Evolutionary conservation across 2,329 filamentous ascomycete species (phyloP).

Genomic region (Teratosphaeria pseudoeucalypti): DNA sequence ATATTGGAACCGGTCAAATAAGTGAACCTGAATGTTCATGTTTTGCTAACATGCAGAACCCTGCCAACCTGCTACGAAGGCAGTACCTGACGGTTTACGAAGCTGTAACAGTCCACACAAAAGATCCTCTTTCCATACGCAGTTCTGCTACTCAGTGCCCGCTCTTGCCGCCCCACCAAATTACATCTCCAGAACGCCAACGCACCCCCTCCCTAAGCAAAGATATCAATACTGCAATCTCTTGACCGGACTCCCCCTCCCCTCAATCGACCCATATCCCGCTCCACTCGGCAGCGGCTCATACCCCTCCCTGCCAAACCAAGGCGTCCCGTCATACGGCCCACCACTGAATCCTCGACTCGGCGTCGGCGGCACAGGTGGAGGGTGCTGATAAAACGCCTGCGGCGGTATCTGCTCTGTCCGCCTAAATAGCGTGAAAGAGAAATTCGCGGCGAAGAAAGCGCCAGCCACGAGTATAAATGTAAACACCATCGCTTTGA

Average conservation of each 20-base stretch:
- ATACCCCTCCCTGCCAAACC: conserved; percentile 16
- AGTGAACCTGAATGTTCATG: too few species aligned
- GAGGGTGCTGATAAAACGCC: conserved; percentile 10
- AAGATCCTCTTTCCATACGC: too few species aligned
- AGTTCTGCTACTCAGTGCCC: too few species aligned
- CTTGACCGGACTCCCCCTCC: conserved; percentile 23
- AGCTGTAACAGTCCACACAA: too few species aligned
- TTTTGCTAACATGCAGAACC: too few species aligned
- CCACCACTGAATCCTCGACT: conserved; percentile 23
- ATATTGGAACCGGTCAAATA: too few species aligned
- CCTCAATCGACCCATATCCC: conserved; percentile 21
- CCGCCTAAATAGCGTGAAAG: conserved; percentile 30
- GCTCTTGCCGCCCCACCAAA: not conserved
- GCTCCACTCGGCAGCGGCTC: conserved; percentile 23
- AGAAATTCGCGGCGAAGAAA: conserved; percentile 49
- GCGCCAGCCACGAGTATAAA: conserved; percentile 39
- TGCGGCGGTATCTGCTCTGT: not conserved
- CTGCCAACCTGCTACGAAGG: too few species aligned
- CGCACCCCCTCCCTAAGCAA: not conserved
- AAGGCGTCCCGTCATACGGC: conserved; percentile 19
- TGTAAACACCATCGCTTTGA: conserved; percentile 62
- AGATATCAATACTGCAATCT: conserved; percentile 14
- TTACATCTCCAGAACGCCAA: not conserved
- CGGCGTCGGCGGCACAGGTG: conserved; percentile 24
- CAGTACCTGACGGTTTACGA: too few species aligned